These are phyloP conservation scores for Xylaria sp. DNA, from an alignment of 2,329 filamentous ascomycete species.

Conservation along the genomic window DNA sequence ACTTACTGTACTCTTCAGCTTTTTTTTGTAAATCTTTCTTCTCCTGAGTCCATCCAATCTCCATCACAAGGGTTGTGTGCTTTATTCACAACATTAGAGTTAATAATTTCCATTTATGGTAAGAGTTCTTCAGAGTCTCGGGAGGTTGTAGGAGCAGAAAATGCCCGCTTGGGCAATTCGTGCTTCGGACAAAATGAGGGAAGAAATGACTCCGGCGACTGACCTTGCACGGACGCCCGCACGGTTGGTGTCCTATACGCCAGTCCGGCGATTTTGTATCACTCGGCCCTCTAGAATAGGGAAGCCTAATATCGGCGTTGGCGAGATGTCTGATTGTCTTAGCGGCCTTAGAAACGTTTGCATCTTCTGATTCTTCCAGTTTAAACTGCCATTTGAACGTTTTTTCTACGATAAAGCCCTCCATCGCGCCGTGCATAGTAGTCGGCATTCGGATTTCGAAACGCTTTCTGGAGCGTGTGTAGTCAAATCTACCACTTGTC, in stretches of 20 bases:
- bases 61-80: background rate
- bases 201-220: no score
- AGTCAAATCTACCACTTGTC: conserved; percentile 1
- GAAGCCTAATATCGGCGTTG: background rate
- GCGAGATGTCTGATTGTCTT: background rate
- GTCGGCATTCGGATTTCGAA: conserved; percentile 14
- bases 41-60: background rate
- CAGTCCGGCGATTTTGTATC: conserved; percentile 3
- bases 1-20: conserved; percentile 5
- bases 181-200: no score
- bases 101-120: no score
- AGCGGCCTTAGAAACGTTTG: background rate
- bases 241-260: background rate
- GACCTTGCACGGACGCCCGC: background rate
- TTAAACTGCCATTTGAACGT: background rate
- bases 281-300: background rate
- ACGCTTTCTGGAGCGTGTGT: conserved; percentile 1
- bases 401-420: background rate
- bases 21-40: background rate
- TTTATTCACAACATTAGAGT: no score
- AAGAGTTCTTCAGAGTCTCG: no score
- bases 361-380: background rate
- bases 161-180: no score
- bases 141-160: no score
- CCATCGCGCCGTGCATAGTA: conserved; percentile 11